Evolutionary conservation across 768 basidiomycete genomes (phyloP).

Genomic region (Leccinum boreale): DNA sequence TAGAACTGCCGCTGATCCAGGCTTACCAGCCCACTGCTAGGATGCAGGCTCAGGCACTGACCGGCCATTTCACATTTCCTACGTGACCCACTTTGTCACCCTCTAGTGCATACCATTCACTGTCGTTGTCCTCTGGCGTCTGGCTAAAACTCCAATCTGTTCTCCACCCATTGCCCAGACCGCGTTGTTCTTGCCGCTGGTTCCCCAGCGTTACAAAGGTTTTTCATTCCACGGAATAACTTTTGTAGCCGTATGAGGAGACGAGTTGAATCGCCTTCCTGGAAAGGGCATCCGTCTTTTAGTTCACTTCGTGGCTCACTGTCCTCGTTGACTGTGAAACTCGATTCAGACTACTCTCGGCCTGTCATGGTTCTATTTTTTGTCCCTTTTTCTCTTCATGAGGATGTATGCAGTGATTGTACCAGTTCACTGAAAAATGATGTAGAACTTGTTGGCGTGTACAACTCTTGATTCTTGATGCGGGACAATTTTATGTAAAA

Average conservation of each 20-base stretch:
- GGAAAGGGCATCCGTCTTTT: slow-evolving; percentile 12
- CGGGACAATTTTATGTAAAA: too few species aligned
- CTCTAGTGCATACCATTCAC: neutral
- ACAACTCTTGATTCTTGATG: too few species aligned
- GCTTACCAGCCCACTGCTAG: neutral
- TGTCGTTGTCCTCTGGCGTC: neutral
- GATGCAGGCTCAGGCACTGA: too few species aligned
- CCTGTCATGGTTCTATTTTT: slow-evolving; percentile 16
- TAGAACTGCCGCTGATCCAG: neutral
- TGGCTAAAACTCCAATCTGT: neutral
- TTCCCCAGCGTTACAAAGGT: slow-evolving; percentile 5
- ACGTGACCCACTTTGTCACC: slow-evolving; percentile 4
- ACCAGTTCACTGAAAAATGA: too few species aligned
- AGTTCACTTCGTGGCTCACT: slow-evolving; percentile 31
- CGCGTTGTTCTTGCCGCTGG: slow-evolving; percentile 6
- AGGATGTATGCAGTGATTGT: slow-evolving; percentile 1
- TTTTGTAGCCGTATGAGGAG: slow-evolving; percentile 18
- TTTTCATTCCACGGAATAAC: neutral
- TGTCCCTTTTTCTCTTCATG: slow-evolving; percentile 8
- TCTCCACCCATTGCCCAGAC: neutral
- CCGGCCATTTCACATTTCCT: too few species aligned
- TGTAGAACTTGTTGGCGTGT: too few species aligned
- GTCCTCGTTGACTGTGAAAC: slow-evolving; percentile 18
- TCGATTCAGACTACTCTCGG: slow-evolving; percentile 37
- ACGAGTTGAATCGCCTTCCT: neutral